These are phyloP conservation scores for Gnetum montanum DNA, from an alignment of 75 land plant genomes.

Conservation along the genomic window DNA sequence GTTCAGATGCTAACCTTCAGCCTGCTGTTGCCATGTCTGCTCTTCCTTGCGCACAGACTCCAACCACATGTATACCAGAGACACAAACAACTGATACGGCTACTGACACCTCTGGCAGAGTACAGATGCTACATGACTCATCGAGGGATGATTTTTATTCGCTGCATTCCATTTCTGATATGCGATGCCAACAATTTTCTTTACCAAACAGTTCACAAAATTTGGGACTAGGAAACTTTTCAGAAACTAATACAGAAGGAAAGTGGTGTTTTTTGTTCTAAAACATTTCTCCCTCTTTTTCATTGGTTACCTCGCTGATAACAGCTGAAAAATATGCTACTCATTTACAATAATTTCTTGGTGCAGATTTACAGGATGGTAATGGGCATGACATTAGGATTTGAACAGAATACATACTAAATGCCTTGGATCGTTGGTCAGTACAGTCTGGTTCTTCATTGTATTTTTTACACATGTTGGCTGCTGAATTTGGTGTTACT, in stretches of 20 bases:
- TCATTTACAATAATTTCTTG: not conserved
- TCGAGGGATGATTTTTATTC: conserved; percentile 1
- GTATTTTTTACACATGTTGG: too few species aligned
- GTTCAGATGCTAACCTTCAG: not conserved
- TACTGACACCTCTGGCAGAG: not conserved
- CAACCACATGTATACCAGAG: not conserved
- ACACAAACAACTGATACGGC: not conserved
- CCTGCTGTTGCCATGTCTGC: not conserved
- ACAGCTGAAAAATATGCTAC: not conserved
- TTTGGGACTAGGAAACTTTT: not conserved
- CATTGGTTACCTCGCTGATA: too few species aligned
- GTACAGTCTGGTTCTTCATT: too few species aligned
- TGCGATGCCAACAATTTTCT: not conserved
- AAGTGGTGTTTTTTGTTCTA: too few species aligned
- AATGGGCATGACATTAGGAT: conserved; percentile 3
- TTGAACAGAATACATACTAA: too few species aligned
- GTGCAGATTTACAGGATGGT: conserved; percentile 2
- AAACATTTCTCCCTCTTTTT: not conserved
- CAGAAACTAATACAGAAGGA: conserved; percentile 1
- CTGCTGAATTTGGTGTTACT: too few species aligned
- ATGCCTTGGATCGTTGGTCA: too few species aligned
- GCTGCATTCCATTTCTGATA: not conserved
- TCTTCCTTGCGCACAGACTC: not conserved
- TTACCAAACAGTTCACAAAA: not conserved
- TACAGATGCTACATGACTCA: conserved; percentile 7